Evolutionary conservation across 1,284 basidiomycete genomes (phyloP), one percentile per base, ranked within the genome.

Genomic region (Boletellus deceptivus): DNA sequence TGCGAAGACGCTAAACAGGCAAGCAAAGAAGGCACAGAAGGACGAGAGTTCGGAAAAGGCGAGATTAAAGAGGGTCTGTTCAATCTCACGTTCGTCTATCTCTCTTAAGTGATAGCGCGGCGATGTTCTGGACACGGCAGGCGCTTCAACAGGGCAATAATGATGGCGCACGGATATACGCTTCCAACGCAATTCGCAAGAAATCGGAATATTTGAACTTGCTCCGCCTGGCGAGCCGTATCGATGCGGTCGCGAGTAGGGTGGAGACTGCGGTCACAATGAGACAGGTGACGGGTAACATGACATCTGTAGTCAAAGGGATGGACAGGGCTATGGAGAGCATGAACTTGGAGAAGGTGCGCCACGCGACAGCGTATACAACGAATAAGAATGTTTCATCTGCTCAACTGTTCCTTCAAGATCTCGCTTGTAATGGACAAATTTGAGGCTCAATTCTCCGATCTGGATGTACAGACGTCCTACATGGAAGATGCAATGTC

Each of bases 241-340:
- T 99, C 69, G 97, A 99, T 68, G 95, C 97, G 6, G 97, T 99
- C 5, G 91, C 94, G 1, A 95, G 91, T 62, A 76, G 97, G 22
- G 96, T 99, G 0, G 96, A 99, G 74, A 99, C 97, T n/a, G 97
- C 97, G 0, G 95, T 99, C 37, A 98, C 96, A 48, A 98, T 99
- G 93, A 83, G 93, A 46, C 83, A 90, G 70, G 85, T 93, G 33
- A 96, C 96, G 20, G 93, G 93, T 11, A 94, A 87, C 69, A 98
- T 99, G 96, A 89, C 93, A 9, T 87, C 86, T 24, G 97, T 99
- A 6, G 97, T 99, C 47, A 89, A 86, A 67, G 95, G 95, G 18
- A 98, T 99, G 95, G 97, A 99, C 71, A 92, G 89, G 67, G 97
- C 97, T 5, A 98, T 99, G 97, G 91, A 98, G 67, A 91, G 81